Conservation (phyloP, 805 yeast species). For the Sugiyamaella lignohabitans region DNA sequence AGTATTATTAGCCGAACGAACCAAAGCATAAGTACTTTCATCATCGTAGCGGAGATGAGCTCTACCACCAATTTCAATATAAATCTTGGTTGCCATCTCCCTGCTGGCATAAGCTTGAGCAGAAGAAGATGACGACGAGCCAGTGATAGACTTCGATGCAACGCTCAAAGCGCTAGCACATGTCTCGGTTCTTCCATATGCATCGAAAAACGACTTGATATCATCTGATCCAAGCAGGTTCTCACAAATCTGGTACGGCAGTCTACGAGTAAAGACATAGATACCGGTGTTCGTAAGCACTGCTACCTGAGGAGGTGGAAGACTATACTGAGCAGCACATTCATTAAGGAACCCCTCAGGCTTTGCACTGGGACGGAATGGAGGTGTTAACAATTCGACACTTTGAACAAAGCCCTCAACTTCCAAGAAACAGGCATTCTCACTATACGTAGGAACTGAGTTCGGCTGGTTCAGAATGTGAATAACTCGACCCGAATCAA, state of each 20-base stretch:
- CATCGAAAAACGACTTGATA: conserved; percentile 60
- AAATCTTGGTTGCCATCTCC: conserved; percentile 30
- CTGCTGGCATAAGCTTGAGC: conserved; percentile 29
- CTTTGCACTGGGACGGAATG: conserved; percentile 62
- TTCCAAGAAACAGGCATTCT: conserved; percentile 72
- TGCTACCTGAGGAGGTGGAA: conserved; percentile 64
- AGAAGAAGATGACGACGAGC: conserved; percentile 49
- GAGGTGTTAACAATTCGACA: conserved; percentile 61
- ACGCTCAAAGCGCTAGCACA: conserved; percentile 83
- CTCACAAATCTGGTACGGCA: conserved; percentile 74
- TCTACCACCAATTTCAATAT: conserved; percentile 33
- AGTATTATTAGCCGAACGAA: conserved; percentile 1
- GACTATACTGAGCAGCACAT: conserved; percentile 77
- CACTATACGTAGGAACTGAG: conserved; percentile 42
- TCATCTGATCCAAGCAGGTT: conserved; percentile 48
- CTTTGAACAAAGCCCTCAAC: conserved; percentile 60
- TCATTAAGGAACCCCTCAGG: conserved; percentile 83
- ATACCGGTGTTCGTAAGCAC: conserved; percentile 76
- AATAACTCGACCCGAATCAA: conserved; percentile 73
- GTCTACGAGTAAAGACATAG: conserved; percentile 66
- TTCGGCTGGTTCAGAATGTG: conserved; percentile 35
- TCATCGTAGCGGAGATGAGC: conserved; percentile 29
- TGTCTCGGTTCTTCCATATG: conserved; percentile 83
- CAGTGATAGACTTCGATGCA: conserved; percentile 45
- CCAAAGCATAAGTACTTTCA: conserved; percentile 12